Evolutionary conservation across 768 basidiomycete genomes (phyloP).

Genomic region (Serendipita sp.): DNA sequence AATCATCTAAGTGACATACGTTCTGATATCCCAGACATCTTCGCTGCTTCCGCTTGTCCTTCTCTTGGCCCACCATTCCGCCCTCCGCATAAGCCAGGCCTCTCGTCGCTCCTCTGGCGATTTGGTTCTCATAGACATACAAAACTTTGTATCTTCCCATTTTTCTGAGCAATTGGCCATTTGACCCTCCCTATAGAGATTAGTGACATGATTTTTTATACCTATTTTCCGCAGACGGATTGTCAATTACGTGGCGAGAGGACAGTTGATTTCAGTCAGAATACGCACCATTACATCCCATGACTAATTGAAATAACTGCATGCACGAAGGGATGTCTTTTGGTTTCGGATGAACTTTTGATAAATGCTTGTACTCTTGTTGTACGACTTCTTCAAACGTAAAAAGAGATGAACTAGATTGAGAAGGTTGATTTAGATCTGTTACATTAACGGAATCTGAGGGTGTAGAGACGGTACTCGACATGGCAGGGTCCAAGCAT

Average conservation of each 20-base stretch:
- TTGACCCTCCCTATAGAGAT: constrained; percentile 73
- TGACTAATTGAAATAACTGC: constrained; percentile 48
- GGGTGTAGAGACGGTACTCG: neutral
- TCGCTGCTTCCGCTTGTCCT: constrained; percentile 72
- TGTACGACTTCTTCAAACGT: constrained; percentile 41
- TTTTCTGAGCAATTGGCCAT: constrained; percentile 57
- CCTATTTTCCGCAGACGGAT: constrained; percentile 27
- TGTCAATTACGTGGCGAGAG: no score
- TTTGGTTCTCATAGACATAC: constrained; percentile 65
- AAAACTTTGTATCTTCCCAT: constrained; percentile 89
- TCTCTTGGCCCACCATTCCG: constrained; percentile 87
- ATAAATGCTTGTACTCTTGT: constrained; percentile 55
- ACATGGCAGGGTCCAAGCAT: neutral
- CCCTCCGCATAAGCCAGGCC: constrained; percentile 70
- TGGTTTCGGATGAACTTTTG: constrained; percentile 49
- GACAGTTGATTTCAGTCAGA: constrained; percentile 3
- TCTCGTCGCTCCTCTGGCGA: constrained; percentile 62
- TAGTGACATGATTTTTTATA: constrained; percentile 62
- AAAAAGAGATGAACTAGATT: neutral
- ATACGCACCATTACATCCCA: constrained; percentile 40
- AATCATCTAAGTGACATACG: constrained; percentile 32
- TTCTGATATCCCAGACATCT: constrained; percentile 82
- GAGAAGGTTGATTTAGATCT: neutral
- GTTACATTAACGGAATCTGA: no score
- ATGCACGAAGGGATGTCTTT: constrained; percentile 76